These are phyloP conservation scores for Geoglossum cookeanum DNA, from an alignment of 2,329 filamentous ascomycete genomes.

Conservation along the genomic window DNA sequence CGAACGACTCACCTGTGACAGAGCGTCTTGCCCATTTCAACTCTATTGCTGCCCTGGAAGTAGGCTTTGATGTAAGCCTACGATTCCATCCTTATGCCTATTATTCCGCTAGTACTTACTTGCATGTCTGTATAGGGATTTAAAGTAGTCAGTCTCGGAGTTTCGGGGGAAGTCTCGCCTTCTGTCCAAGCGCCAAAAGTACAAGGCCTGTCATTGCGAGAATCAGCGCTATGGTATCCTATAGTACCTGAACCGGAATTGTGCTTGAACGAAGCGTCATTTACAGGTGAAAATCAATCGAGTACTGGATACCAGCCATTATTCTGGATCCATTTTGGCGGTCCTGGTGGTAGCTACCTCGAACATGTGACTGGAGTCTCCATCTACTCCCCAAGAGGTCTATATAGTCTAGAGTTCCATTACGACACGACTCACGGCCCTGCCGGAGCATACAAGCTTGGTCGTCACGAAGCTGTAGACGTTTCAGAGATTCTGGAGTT, in stretches of 20 bases:
- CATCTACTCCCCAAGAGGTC: neutral
- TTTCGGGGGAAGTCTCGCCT: constrained; percentile 3
- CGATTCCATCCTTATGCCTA: constrained; percentile 2
- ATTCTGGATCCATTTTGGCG: constrained; percentile 5
- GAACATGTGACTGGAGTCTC: constrained; percentile 3
- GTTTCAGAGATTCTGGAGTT: constrained; percentile 3
- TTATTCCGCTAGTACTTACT: neutral
- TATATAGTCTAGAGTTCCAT: constrained; percentile 3
- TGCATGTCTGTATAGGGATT: constrained; percentile 1
- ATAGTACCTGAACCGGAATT: constrained; percentile 3
- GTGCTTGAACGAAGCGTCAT: constrained; percentile 5
- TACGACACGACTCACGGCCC: constrained; percentile 2
- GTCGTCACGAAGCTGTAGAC: neutral
- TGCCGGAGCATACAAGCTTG: constrained; percentile 3
- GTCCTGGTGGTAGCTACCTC: constrained; percentile 3
- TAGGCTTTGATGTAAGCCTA: constrained; percentile 4
- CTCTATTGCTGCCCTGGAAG: constrained; percentile 2
- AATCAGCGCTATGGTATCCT: constrained; percentile 4
- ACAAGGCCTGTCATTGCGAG: constrained; percentile 1
- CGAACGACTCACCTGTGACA: constrained; percentile 3
- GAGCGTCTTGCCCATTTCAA: constrained; percentile 4
- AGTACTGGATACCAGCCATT: constrained; percentile 3
- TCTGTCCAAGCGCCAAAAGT: constrained; percentile 1
- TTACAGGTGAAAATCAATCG: constrained; percentile 3
- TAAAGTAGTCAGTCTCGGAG: constrained; percentile 3